Evolutionary conservation across 305 asterid genomes (phyloP), one percentile per base, ranked within the genome.

Genomic region (Fraxinus nigra): DNA sequence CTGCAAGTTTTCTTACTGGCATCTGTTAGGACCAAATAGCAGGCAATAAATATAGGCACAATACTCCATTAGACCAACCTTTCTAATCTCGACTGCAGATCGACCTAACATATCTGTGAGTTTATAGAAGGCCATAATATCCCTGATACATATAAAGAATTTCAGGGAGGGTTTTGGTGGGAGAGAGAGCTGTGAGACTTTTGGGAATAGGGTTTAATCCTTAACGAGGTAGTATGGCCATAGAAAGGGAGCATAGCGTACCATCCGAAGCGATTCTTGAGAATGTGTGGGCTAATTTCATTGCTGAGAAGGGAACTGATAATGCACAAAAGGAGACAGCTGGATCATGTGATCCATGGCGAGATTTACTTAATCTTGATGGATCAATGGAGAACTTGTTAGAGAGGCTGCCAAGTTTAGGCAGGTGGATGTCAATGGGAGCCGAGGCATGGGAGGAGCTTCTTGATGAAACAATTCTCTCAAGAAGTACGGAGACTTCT

Each of bases 281-380:
- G 78, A 87, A 86, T 43, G 93, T 91, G 32, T 94, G 98, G 98
- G 97, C 94, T 4, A 91, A 89, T 80, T 90, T 89, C 87, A 88
- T 94, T 9, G 88, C 90, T 18, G 83, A 87, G 77, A 75, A 76
- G 5, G 88, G 86, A 8, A 65, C 22, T 7, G 30, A 46, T 24
- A 32, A 43, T n/a, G 43, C 11, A n/a, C 43, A 82, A n/a, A 76
- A 69, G 8, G 80, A 77, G 24, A 13, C 35, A 2, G 6, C 35
- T 4, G 83, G 77, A 37, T 20, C 88, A 18, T 40, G 77, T 0
- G 51, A 74, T 61, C 56, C 85, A 63, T 86, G 89, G 92, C 85
- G 85, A 75, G 83, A 80, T 6, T 73, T 92, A 81, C 95, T 93
- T 13, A 28, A 67, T 43, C 90, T 89, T 79, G 87, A 87, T 2